A percentile compares a stretch with the other conserved stretches of the same genome.
Evolutionary conservation across 345 rosid genomes (phyloP).

Genomic region (Ceriops tagal): DNA sequence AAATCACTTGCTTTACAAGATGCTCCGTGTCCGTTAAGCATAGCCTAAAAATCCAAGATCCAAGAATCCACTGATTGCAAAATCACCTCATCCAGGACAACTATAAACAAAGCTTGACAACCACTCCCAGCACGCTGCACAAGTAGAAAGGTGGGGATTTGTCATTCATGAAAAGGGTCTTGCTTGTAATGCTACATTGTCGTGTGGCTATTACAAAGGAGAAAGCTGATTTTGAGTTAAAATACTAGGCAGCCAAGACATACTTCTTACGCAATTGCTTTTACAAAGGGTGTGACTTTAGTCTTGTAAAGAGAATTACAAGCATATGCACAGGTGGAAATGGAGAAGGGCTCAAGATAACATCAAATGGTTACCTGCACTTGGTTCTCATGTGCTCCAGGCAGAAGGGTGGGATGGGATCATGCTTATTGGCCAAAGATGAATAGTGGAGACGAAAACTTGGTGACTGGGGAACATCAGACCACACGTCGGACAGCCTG

Average conservation of each 20-base stretch:
- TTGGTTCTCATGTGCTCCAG: slow-evolving; percentile 21
- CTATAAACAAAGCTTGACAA: slow-evolving; percentile 29
- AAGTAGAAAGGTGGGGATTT: background rate
- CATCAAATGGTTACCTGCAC: slow-evolving; percentile 38
- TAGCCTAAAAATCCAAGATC: slow-evolving; percentile 27
- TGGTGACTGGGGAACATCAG: slow-evolving; percentile 26
- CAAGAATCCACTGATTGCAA: slow-evolving; percentile 30
- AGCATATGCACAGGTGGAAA: background rate
- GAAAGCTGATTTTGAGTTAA: background rate
- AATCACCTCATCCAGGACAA: slow-evolving; percentile 26
- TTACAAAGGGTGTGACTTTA: background rate
- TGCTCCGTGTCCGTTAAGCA: slow-evolving; percentile 41
- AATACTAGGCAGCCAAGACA: background rate
- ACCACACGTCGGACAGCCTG: slow-evolving; percentile 38
- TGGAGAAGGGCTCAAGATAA: background rate
- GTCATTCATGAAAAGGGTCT: background rate
- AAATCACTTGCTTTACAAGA: slow-evolving; percentile 51
- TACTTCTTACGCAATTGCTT: background rate
- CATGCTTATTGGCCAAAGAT: slow-evolving; percentile 29
- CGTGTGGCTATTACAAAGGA: background rate
- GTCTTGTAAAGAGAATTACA: background rate
- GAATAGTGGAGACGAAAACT: slow-evolving; percentile 21
- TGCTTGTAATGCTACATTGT: background rate
- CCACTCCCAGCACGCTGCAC: slow-evolving; percentile 38
- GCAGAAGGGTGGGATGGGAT: slow-evolving; percentile 21